A percentile compares a stretch with the other conserved stretches of the same genome.
These are phyloP conservation scores for Phytophthora syringae DNA, from an alignment of 352 stramenopile species.

Conservation along the genomic window DNA sequence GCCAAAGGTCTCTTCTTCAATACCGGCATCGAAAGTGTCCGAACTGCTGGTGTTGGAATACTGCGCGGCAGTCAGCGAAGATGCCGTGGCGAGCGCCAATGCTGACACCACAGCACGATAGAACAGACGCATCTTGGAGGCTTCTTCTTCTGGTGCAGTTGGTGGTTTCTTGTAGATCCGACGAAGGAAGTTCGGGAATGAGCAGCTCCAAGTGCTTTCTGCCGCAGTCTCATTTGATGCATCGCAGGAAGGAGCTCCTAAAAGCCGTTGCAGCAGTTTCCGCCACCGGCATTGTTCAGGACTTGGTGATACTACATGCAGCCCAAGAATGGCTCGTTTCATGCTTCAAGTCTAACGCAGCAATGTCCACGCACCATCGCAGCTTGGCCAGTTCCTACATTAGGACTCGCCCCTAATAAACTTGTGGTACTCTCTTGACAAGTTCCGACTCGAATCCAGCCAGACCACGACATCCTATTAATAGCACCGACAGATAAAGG, in stretches of 20 bases:
- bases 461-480: no score
- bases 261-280: slow-evolving; percentile 5
- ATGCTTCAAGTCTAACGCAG: slow-evolving; percentile 18
- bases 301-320: neutral
- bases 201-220: neutral
- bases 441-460: neutral
- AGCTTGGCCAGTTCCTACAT: no score
- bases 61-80: slow-evolving; percentile 10
- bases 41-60: slow-evolving; percentile 22
- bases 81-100: slow-evolving; percentile 15
- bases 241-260: neutral
- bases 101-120: slow-evolving; percentile 18
- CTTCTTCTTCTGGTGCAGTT: neutral
- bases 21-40: slow-evolving; percentile 9
- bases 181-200: slow-evolving; percentile 31
- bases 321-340: no score
- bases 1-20: slow-evolving; percentile 32
- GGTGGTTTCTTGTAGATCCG: slow-evolving; percentile 9
- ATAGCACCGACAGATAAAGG: no score
- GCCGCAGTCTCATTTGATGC: neutral
- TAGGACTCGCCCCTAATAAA: no score
- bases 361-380: neutral
- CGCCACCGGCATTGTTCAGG: slow-evolving; percentile 6
- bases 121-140: slow-evolving; percentile 22
- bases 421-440: neutral